Conservation (phyloP, 352 stramenopile species). For the Globisporangium barbulae region DNA sequence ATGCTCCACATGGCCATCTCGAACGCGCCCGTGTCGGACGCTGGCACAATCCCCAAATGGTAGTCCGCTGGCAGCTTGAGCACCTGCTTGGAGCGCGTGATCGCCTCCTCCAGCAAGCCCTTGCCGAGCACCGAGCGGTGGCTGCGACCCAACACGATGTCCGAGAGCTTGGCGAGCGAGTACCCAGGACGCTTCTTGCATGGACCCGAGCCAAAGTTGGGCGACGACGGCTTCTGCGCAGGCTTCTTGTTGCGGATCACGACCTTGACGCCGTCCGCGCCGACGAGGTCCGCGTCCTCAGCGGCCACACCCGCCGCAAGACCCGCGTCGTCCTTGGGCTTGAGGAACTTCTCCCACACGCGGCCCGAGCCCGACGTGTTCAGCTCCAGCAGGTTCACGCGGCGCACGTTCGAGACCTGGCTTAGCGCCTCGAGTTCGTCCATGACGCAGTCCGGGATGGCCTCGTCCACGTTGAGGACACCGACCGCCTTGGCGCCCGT, state of each 20-base stretch:
- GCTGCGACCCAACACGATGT: slow-evolving; percentile 90
- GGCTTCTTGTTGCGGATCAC: slow-evolving; percentile 69
- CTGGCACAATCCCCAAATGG: slow-evolving; percentile 95
- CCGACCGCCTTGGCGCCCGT: slow-evolving; percentile 70
- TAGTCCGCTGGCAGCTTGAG: slow-evolving; percentile 95
- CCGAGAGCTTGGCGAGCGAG: slow-evolving; percentile 84
- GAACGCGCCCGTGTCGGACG: slow-evolving; percentile 98
- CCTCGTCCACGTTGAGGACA: slow-evolving; percentile 88
- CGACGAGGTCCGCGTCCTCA: slow-evolving; percentile 3
- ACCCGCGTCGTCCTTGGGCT: slow-evolving; percentile 35
- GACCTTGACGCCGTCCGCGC: slow-evolving; percentile 30
- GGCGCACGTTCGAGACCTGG: slow-evolving; percentile 82
- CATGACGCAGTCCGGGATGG: slow-evolving; percentile 83
- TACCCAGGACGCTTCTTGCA: slow-evolving; percentile 99
- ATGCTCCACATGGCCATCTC: slow-evolving; percentile 99
- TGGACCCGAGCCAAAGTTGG: slow-evolving; percentile 97
- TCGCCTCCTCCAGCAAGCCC: slow-evolving; percentile 92
- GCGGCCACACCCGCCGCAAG: not conserved
- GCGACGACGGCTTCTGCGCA: slow-evolving; percentile 68
- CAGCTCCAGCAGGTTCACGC: slow-evolving; percentile 81
- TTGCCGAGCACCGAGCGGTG: slow-evolving; percentile 98
- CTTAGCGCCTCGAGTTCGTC: slow-evolving; percentile 71
- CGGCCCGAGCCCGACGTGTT: slow-evolving; percentile 41
- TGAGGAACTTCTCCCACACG: slow-evolving; percentile 63
- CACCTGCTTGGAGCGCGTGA: slow-evolving; percentile 94